Evolutionary conservation across 2,329 filamentous ascomycete species (phyloP).

Genomic region (Nannizzia gypsea): DNA sequence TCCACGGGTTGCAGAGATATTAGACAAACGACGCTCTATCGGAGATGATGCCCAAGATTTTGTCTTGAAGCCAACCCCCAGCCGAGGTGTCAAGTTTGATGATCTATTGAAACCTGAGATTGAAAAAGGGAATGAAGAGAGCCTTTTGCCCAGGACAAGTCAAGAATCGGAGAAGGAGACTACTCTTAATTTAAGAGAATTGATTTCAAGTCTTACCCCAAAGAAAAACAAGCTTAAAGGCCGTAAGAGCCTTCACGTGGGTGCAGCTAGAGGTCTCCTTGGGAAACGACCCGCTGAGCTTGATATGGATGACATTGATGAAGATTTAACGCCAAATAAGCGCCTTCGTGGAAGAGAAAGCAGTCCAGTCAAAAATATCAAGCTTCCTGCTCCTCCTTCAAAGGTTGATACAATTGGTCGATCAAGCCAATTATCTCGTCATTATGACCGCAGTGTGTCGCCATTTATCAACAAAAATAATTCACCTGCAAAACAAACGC

Average conservation of each 20-base stretch:
- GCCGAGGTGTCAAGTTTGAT: conserved; percentile 48
- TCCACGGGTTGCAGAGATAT: conserved; percentile 57
- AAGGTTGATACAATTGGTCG: conserved; percentile 56
- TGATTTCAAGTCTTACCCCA: conserved; percentile 67
- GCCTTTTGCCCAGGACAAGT: conserved; percentile 34
- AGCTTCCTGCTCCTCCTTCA: conserved; percentile 55
- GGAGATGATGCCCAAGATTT: conserved; percentile 55
- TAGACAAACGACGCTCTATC: conserved; percentile 61
- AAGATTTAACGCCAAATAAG: conserved; percentile 52
- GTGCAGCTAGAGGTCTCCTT: conserved; percentile 59
- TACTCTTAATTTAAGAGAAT: conserved; percentile 58
- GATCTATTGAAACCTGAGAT: conserved; percentile 53
- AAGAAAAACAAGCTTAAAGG: conserved; percentile 57
- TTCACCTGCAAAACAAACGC: conserved; percentile 19
- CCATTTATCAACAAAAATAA: conserved; percentile 16
- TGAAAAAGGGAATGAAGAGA: conserved; percentile 49
- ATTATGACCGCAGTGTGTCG: conserved; percentile 26
- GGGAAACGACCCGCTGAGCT: conserved; percentile 64
- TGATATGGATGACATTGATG: conserved; percentile 49
- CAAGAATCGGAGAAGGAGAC: conserved; percentile 48
- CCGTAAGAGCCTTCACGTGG: conserved; percentile 65
- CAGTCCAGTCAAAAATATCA: conserved; percentile 66
- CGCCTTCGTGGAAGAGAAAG: conserved; percentile 58
- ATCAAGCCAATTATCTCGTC: conserved; percentile 38
- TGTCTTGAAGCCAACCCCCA: conserved; percentile 39